Evolutionary conservation across 2,329 filamentous ascomycete species (phyloP).

Genomic region (Xenosphaeropsis pyriputrescens): DNA sequence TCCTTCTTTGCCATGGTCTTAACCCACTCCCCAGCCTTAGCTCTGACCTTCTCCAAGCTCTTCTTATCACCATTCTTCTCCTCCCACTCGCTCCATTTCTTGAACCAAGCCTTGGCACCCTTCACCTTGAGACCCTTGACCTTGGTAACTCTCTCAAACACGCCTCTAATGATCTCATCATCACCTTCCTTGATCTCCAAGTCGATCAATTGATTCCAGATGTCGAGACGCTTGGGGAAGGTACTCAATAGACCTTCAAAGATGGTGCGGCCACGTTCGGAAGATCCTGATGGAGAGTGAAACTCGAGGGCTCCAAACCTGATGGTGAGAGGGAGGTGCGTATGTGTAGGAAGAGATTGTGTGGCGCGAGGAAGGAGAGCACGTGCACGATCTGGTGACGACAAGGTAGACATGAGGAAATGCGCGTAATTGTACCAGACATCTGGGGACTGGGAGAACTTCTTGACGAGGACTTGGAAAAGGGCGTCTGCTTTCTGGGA

Average conservation of each 20-base stretch:
- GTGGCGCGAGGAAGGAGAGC: constrained; percentile 69
- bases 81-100: constrained; percentile 85
- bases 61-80: constrained; percentile 56
- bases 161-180: constrained; percentile 46
- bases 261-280: constrained; percentile 85
- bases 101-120: constrained; percentile 78
- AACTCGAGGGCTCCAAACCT: constrained; percentile 92
- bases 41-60: constrained; percentile 55
- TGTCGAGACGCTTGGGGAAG: constrained; percentile 78
- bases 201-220: constrained; percentile 88
- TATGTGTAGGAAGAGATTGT: constrained; percentile 58
- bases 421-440: constrained; percentile 93
- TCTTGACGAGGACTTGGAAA: constrained; percentile 78
- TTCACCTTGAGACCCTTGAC: constrained; percentile 63
- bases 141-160: constrained; percentile 70
- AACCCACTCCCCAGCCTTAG: constrained; percentile 57
- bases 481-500: constrained; percentile 71
- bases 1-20: constrained; percentile 25
- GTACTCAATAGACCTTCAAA: constrained; percentile 78
- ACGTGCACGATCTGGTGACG: constrained; percentile 58
- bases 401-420: constrained; percentile 67
- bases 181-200: constrained; percentile 56
- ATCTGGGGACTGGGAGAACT: constrained; percentile 63
- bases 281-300: constrained; percentile 64
- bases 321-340: constrained; percentile 58